Conservation (phyloP, 257 asterid genomes). For the Fraxinus anomala region DNA sequence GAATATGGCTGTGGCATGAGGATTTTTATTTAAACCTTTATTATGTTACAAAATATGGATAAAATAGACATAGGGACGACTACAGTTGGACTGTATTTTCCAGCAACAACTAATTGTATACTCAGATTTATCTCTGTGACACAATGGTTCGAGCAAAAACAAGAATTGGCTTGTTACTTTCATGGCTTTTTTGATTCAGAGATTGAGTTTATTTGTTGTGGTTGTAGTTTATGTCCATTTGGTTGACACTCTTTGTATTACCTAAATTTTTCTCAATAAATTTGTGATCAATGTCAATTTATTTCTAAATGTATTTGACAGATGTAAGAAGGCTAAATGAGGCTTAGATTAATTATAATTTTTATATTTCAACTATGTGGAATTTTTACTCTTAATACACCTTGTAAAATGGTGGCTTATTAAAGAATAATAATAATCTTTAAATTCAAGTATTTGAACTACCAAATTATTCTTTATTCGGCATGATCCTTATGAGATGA, state of each 20-base stretch:
- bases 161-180: not conserved
- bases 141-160: not conserved
- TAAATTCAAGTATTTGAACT: no score
- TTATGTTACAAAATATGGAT: not conserved
- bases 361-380: no score
- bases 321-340: not conserved
- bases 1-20: not conserved
- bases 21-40: not conserved
- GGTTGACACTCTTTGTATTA: not conserved
- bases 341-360: no score
- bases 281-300: not conserved
- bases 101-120: no score
- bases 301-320: no score
- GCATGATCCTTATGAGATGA: no score
- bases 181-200: not conserved
- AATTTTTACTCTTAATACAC: no score
- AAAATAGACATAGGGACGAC: not conserved
- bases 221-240: not conserved
- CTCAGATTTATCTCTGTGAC: not conserved
- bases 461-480: no score
- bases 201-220: not conserved
- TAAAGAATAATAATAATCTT: no score
- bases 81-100: not conserved
- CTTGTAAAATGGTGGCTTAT: no score
- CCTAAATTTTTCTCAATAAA: not conserved